Evolutionary conservation across 1,139 yeast genomes (phyloP), one percentile per base, ranked within the genome.

Genomic region (Tardiomyces digboiensis): DNA sequence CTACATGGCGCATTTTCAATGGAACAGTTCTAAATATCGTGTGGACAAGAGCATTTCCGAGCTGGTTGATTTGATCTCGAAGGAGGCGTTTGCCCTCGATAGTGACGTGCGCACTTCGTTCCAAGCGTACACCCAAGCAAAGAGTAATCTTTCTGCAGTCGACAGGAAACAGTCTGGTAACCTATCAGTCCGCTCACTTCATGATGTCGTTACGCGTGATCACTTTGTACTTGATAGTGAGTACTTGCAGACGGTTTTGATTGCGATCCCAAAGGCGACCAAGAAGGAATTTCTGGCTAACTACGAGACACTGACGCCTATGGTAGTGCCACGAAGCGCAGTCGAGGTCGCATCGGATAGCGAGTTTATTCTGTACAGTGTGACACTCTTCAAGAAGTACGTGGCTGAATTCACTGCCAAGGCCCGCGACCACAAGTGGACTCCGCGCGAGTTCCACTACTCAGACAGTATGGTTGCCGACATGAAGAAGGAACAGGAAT

Each of bases 161-260:
- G 95, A 91, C 64, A 77, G 97, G 57, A 88, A 88, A 66, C 86
- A 83, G 61, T 84, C 83, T 42, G 99, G 99, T 46, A 96, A 93
- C 62, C 74, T 91, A 53, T 82, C 96, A 8, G 91, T 89, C 48
- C 81, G 86, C 61, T 84, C 96, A 3, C 72, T 91, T 49, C 97
- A 89, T 60, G 94, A 87, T 56, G 76, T 91, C 47, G 97, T 93
- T 39, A 78, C 76, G 46, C 83, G 89, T 4, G 81, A 81, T 48
- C 87, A 93, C 58, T 86, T 91, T 62, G 89, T 93, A 12, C 70
- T 83, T 50, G 79, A 80, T 55, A 82, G 95, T 2, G 98, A 91
- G 52, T 85, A 89, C 62, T 73, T 91, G 60, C 80, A 82, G 42
- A 87, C 96, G 0, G 71, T 86, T 18, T 71, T 91, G 48, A 71